Evolutionary conservation across 768 basidiomycete species (phyloP), one percentile per base, ranked within the genome.

Genomic region (Rhodotorula toruloides): DNA sequence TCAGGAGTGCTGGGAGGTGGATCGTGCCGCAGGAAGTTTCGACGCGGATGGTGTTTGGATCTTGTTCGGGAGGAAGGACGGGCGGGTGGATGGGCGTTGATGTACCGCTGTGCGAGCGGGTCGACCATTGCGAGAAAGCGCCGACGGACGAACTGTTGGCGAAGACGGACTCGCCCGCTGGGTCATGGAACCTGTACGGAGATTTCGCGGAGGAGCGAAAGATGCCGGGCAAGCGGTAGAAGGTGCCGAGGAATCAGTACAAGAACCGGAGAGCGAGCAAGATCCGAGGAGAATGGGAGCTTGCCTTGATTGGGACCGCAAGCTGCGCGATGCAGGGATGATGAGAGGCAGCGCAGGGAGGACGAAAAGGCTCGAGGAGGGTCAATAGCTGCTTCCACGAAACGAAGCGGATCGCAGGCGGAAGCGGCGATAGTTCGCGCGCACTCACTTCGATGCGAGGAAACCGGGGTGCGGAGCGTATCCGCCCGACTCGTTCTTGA

Each of bases 121-220:
- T 70, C 25, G 69, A 86, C 87, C 91, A 93, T 62, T 85, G 81
- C 63, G 87, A 81, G 75, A 86, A 94, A 10, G 87, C 86, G 74
- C 87, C 84, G 13, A 92, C 86, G 29, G 90, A 87, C 12, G 81
- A 79, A 0, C 89, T 84, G 71, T 90, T 84, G 1, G 89, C 90
- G 74, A 90, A 91, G 31, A 94, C 79, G 1, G 91, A 92, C 65
- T 90, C 86, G 76, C 89, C 87, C 31, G 86, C 78, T 7, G 92
- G 93, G 71, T 97, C 93, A 77, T 97, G 90, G 74, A 97, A 97
- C 19, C 93, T 85, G 44, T 84, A 48, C 29, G 19, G 46, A 37
- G 31, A 25, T 1, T 42, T 21, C 40, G 40, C 13, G 40, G 40
- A 21, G 40, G 13, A 42, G 40, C 40, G 40, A 42, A 11, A n/a